Base-by-base conservation (phyloP, 768 basidiomycete genomes). In the Pilatotrama ljubarskyi region DNA sequence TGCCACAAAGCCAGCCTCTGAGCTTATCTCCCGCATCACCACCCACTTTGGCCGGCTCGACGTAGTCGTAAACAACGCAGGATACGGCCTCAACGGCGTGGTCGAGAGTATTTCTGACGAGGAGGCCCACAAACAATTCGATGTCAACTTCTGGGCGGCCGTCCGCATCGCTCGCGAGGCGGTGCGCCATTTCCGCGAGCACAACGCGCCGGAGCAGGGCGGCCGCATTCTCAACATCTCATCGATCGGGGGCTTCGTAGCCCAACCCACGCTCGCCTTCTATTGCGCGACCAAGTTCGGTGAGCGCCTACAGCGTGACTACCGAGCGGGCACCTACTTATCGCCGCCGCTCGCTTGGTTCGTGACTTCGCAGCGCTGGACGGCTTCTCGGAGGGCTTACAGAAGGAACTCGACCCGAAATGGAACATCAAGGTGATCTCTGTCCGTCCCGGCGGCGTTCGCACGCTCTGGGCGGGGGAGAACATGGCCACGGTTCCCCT, bases 101-200 rank as follows among this genome's bases (percentile, higher is more conserved):
- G 68, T 75, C 14, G 79, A 80, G 61, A 72, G 62, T 7, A 73
- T 70, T 0, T 54, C 71, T 0, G 75, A 76, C 6, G 68, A 70
- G 15, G 68, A 54, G 25, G 78, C 78, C 0, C 71, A 76, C 14
- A 40, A 52, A 7, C 52, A 75, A 17, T 74, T 81, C 37, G 80
- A 80, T 52, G 71, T 75, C 37, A 69, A 75, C 51, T 82, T 80
- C 55, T 80, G 80, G 77, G 80, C 77, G 0, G 75, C 78, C 0
- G 78, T 73, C 5, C 62, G 75, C 51, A 70, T 81, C 46, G 73
- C 68, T 35, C 37, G 35, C 36, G 43, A 57, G 42, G 64, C 66
- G 3, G 61, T 68, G 18, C 26, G 38, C 49, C 60, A 58, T 53
- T 55, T 68, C 42, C 37, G 66, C 14, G 62, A 64, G 38, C 32